Evolutionary conservation across 106 monocot species (phyloP), one percentile per base, ranked within the genome.

Genomic region (Acorus gramineus): DNA sequence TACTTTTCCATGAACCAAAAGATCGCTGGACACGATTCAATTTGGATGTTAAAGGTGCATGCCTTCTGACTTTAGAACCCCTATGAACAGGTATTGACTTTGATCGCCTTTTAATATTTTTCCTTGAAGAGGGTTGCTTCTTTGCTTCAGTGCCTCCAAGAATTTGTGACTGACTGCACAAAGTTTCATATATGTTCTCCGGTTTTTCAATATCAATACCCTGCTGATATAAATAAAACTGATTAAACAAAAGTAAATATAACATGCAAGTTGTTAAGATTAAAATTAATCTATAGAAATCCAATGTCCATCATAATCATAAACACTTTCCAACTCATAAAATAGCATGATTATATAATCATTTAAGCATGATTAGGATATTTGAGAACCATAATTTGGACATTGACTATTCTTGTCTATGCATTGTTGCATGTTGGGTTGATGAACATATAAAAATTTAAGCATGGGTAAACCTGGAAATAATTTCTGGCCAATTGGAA

Each of bases 1-100:
- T 61, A 69, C 77, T 53, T 7, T 52, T 8, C 63, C 67, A 74
- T 50, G 64, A 69, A 68, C 69, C 65, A 65, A 68, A 50, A 51
- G 7, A 51, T 6, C 8, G 11, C 6, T 42, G 7, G 45, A 4
- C 6, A 61, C 47, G 61, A 59, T 77, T 52, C 62, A 65, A 44
- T 46, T 49, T 54, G 48, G 57, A 55, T 55, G 28, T 44, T 11
- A 53, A 43, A 11, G 5, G 13, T 69, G 7, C 13, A 4, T 63
- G 4, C n/a, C 14, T 50, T 44, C 4, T 47, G 6, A 2, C 14
- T 5, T n/a, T 69, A 44, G 48, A 12, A 57, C 4, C 45, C 44
- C 47, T 14, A 57, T 5, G 48, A 61, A 44, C 42, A 8, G 60
- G 4, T 6, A 69, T 5, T 5, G 59, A 13, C 51, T 52, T 68